Conservation (phyloP, 257 asterid genomes). For the Fraxinus americana region DNA sequence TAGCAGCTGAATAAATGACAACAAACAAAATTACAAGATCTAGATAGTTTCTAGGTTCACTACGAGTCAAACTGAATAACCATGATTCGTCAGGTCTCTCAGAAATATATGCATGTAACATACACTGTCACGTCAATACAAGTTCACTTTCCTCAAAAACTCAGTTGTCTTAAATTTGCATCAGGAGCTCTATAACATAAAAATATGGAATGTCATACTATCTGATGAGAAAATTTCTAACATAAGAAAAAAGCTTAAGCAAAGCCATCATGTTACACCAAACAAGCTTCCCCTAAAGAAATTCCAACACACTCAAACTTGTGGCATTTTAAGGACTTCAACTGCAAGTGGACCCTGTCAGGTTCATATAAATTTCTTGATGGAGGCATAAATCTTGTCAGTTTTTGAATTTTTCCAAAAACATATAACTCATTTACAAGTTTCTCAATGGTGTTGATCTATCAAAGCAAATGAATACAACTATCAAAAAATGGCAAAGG, state of each 20-base stretch:
- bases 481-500: too few species aligned
- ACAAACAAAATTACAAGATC: not conserved
- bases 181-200: not conserved
- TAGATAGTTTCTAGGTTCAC: not conserved
- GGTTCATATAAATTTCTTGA: not conserved
- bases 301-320: not conserved
- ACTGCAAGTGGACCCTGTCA: not conserved
- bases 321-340: not conserved
- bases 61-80: conserved; percentile 2
- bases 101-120: not conserved
- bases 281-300: not conserved
- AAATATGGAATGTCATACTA: not conserved
- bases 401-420: not conserved
- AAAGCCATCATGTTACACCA: not conserved
- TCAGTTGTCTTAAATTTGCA: not conserved
- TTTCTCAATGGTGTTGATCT: not conserved
- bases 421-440: not conserved
- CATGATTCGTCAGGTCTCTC: not conserved
- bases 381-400: not conserved
- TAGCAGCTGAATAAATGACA: not conserved
- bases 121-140: not conserved
- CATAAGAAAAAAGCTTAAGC: not conserved
- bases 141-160: not conserved
- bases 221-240: not conserved
- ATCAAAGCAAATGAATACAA: too few species aligned